phyloP scores from a whole-genome alignment of 352 stramenopile species.

The Pythium dissotocum region DNA sequence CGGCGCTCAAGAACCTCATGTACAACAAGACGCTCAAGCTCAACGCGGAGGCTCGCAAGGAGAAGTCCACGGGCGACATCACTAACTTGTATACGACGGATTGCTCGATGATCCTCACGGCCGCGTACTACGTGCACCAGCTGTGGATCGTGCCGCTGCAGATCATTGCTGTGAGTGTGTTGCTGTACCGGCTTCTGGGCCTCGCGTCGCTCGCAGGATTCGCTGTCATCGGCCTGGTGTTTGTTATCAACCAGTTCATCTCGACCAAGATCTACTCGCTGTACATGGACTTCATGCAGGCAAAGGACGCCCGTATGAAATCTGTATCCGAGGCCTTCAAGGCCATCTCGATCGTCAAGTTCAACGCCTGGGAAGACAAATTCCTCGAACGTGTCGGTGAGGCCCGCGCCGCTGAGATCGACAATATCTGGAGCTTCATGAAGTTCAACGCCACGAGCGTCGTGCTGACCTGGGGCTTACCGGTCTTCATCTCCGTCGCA shows the following conservation, averaged over 20 bases:
- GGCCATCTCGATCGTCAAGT: constrained; percentile 92
- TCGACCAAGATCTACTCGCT: constrained; percentile 31
- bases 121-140: constrained; percentile 58
- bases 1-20: constrained; percentile 48
- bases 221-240: constrained; percentile 43
- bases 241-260: constrained; percentile 42
- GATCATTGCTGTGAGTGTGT: constrained; percentile 42
- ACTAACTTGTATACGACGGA: constrained; percentile 65
- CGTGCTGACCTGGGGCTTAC: constrained; percentile 31
- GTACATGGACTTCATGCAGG: constrained; percentile 5
- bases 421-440: constrained; percentile 9
- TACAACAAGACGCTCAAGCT: constrained; percentile 54
- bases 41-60: constrained; percentile 38
- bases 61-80: constrained; percentile 61
- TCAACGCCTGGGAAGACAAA: constrained; percentile 87
- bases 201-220: constrained; percentile 47
- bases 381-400: constrained; percentile 70
- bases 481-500: constrained; percentile 45
- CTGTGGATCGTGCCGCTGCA: constrained; percentile 59
- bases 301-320: constrained; percentile 42
- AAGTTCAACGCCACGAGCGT: constrained; percentile 8
- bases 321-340: constrained; percentile 55
- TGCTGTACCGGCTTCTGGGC: constrained; percentile 42
- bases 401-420: constrained; percentile 32
- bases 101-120: constrained; percentile 39